Conservation (phyloP, 192 early-diverging fungal genomes). For the Podila verticillata region DNA sequence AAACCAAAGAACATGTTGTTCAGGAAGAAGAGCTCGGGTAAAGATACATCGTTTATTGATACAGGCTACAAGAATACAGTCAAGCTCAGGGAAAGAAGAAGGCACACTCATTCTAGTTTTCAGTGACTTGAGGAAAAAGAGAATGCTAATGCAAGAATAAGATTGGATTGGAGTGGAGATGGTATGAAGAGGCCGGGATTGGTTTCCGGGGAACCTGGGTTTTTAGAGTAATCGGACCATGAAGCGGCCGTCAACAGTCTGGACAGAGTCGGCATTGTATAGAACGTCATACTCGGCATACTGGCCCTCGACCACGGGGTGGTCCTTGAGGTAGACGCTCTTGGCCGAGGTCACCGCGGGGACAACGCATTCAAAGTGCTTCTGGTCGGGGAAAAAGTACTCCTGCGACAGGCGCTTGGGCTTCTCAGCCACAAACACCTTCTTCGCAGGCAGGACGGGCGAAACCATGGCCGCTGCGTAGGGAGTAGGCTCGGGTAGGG, state of each 20-base stretch:
- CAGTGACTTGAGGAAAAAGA: no score
- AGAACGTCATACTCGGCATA: constrained; percentile 27
- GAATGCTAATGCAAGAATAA: background rate
- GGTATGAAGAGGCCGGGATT: background rate
- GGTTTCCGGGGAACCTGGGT: no score
- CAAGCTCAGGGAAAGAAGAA: no score
- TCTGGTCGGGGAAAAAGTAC: constrained; percentile 44
- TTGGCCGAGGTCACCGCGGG: constrained; percentile 17
- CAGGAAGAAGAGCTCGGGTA: background rate
- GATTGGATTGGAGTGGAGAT: background rate
- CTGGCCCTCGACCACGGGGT: constrained; percentile 16
- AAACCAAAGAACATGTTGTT: background rate
- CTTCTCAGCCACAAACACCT: background rate
- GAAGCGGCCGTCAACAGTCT: constrained; percentile 30
- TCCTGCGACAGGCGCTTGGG: constrained; percentile 27
- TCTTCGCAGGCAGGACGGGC: background rate
- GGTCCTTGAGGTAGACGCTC: constrained; percentile 33
- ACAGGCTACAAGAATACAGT: no score
- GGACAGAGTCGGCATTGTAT: constrained; percentile 35
- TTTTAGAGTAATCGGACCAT: constrained; percentile 40
- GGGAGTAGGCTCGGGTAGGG: background rate
- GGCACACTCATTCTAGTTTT: no score
- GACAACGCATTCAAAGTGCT: constrained; percentile 20
- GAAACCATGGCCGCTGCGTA: background rate
- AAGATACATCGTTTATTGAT: background rate